Evolutionary conservation across 352 stramenopile species (phyloP), one percentile per base, ranked within the genome.

Genomic region (Phytophthora pisi): DNA sequence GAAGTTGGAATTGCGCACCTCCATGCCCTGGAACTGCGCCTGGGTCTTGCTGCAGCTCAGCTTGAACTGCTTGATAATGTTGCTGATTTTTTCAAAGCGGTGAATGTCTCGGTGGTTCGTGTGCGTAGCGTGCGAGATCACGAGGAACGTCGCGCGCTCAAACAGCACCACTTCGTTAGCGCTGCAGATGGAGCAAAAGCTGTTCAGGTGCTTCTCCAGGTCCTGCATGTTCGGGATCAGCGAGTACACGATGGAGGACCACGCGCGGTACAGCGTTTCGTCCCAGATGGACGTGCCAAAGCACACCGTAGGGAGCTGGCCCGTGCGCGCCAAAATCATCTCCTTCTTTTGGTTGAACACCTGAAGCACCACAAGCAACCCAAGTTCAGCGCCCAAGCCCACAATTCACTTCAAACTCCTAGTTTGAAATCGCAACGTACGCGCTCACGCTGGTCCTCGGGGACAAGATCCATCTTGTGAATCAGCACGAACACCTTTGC

Each of bases 21-120:
- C 92, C 96, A 99, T 99, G 45, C 96, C 97, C 75, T 99, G 94
- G 71, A 99, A 99, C 75, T 99, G 92, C 26, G 96, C 96, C 77
- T 98, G 95, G 1, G 96, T 98, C 83, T 99, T 99, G 72, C 91
- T 97, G 80, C 97, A 99, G 76, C 86, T 98, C 18, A 99, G 88
- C 82, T 99, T 99, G 83, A 99, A 99, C 80, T 99, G 98, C 83
- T 99, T 99, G 79, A 99, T 98, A 81, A 99, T 99, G 76, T 99
- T 99, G 72, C 91, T 98, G 70, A 99, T 99, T 73, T 99, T 99
- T 85, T 99, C 98, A 76, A 99, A 99, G 18, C 98, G 95, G 75
- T 99, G 96, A 43, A 97, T 97, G 74, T 99, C 97, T 72, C 97
- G 95, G 67, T 99, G 94, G 26, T 82, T 89, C 24, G 86, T 86